phyloP scores from a whole-genome alignment of 768 basidiomycete species.

The Cystobasidium onofrii region DNA sequence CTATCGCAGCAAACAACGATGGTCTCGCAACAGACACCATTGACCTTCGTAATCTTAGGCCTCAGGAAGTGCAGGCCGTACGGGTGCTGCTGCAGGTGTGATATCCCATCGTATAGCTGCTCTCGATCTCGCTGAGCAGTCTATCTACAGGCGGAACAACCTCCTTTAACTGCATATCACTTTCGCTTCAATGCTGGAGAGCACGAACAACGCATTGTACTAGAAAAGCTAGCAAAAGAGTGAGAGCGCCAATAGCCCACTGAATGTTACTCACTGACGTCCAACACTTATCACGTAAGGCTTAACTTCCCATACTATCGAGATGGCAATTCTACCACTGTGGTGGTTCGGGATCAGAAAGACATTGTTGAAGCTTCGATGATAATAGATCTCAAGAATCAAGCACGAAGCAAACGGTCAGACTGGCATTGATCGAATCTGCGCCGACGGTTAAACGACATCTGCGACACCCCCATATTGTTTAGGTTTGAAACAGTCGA shows the following conservation, averaged over 20 bases:
- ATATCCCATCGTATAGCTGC: too few relatives aligned
- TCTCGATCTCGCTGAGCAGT: too few relatives aligned
- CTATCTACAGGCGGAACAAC: not conserved
- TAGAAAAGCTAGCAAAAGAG: not conserved
- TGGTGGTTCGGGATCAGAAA: not conserved
- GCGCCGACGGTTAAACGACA: too few relatives aligned
- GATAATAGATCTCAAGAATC: too few relatives aligned
- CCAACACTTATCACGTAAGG: too few relatives aligned
- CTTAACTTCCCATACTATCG: not conserved
- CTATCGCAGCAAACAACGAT: conserved; percentile 1
- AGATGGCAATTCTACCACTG: not conserved
- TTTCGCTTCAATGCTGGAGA: not conserved
- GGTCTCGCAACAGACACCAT: not conserved
- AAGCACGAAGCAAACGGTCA: too few relatives aligned
- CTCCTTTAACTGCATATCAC: not conserved
- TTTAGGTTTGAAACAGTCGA: too few relatives aligned
- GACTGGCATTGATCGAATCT: too few relatives aligned
- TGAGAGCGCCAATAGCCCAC: too few relatives aligned
- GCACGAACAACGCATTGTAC: not conserved
- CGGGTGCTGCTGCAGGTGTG: not conserved
- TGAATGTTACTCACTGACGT: too few relatives aligned
- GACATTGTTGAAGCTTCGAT: too few relatives aligned
- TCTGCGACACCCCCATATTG: too few relatives aligned
- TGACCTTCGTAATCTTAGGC: not conserved
- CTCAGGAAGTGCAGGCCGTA: not conserved